A percentile compares a stretch with the other conserved stretches of the same genome.
These are phyloP conservation scores for Rutidosis leptorrhynchoides DNA, from an alignment of 129 eudicot species.

Conservation along the genomic window DNA sequence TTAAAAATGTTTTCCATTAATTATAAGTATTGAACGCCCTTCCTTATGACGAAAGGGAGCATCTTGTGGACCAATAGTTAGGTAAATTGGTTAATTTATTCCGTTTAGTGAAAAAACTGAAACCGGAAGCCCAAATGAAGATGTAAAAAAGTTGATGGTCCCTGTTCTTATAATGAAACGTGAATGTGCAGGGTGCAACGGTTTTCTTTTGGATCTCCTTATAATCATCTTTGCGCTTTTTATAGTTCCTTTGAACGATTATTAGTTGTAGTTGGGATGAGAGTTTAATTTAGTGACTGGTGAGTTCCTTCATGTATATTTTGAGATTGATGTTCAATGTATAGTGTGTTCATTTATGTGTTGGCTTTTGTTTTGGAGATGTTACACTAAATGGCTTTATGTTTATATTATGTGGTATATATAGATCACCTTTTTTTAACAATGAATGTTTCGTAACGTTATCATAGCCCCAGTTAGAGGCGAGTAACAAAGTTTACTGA, in stretches of 20 bases:
- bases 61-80: background rate
- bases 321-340: slow-evolving; percentile 35
- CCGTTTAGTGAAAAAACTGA: background rate
- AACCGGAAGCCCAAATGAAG: background rate
- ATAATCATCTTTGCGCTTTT: slow-evolving; percentile 45
- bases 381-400: background rate
- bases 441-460: too few species aligned
- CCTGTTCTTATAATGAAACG: background rate
- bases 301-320: slow-evolving; percentile 45
- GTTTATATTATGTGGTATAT: slow-evolving; percentile 1
- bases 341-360: slow-evolving; percentile 35
- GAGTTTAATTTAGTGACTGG: slow-evolving; percentile 31
- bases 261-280: slow-evolving; percentile 37
- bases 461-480: too few species aligned
- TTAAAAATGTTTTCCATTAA: background rate
- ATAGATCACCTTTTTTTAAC: background rate
- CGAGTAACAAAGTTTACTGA: too few species aligned
- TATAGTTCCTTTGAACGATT: slow-evolving; percentile 37
- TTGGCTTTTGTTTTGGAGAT: slow-evolving; percentile 16
- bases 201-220: slow-evolving; percentile 41
- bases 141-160: background rate
- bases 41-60: background rate
- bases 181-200: slow-evolving; percentile 48
- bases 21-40: background rate
- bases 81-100: background rate